Conservation (phyloP, 441 rosid genomes). For the Rhodomyrtus psidioides region DNA sequence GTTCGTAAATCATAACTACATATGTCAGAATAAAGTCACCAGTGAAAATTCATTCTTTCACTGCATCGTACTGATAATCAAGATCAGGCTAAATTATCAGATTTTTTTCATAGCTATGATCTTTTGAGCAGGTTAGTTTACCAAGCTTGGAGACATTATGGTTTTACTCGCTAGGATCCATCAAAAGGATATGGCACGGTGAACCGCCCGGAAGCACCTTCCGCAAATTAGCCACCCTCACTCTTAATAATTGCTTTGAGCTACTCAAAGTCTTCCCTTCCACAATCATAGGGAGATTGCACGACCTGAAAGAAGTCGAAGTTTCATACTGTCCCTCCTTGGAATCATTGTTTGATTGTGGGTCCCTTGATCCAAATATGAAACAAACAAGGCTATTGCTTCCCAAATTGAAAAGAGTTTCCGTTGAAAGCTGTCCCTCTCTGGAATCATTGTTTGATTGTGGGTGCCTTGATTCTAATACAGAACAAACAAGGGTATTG, state of each 20-base stretch:
- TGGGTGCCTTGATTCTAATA: too few relatives aligned
- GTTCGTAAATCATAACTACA: too few relatives aligned
- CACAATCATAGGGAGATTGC: background rate
- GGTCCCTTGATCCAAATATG: too few relatives aligned
- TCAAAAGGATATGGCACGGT: background rate
- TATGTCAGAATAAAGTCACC: too few relatives aligned
- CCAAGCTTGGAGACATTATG: background rate
- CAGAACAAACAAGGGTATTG: background rate
- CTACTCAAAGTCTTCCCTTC: background rate
- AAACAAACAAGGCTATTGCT: background rate
- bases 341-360: background rate
- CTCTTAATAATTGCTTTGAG: rapidly evolving
- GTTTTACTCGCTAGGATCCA: background rate
- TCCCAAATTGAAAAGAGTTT: background rate
- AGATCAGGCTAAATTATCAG: too few relatives aligned
- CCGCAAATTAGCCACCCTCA: background rate
- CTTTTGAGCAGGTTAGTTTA: background rate
- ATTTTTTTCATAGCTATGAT: too few relatives aligned
- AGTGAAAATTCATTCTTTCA: too few relatives aligned
- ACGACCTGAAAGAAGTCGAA: rapidly evolving
- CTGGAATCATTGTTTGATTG: background rate
- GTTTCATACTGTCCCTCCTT: background rate
- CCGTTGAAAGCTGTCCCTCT: background rate
- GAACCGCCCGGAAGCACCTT: background rate
- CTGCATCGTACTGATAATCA: too few relatives aligned